Base-by-base conservation (phyloP, 225 moss, liverwort and hornwort genomes). In the Anthoceros angustus region DNA sequence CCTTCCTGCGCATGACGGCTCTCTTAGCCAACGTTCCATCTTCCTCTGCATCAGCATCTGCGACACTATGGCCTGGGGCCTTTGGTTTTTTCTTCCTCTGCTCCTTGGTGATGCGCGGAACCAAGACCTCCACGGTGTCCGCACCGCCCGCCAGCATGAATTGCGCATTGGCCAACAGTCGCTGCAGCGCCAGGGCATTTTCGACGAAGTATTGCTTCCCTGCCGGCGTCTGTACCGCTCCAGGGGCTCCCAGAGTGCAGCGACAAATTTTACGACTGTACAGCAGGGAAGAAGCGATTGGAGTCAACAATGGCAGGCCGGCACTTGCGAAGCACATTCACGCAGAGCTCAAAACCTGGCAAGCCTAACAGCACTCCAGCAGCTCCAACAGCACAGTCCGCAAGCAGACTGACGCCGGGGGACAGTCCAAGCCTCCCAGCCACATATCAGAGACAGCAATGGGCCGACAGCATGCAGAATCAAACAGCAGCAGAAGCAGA, bases 231-330 rank as follows among this genome's bases (percentile, higher is more conserved):
- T 71, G 88, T 24, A 84, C 66, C 24, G 73, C 65, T 63, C 48
- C 71, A 12, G 83, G 90, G 71, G 70, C 82, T 71, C 94, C 94
- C 49, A 91, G 78, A 14, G 77, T 74, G 76, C 95, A 98, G 60
- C 74, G 76, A 71, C 95, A 98, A 74, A 98, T 79, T 74, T 89
- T 98, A 25, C 86, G 91, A 69, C 95, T 88, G 86, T 80, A 48
- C 12, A 39, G 38, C 2, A 8, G 7, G 32, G 32, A 32, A 32
- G 32, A 32, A 32, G 32, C 32, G 16, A 15, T 41, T n/a, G 39
- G 39, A 61, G 62, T 40, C 23, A 39, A 25, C 25, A 32, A 32
- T 32, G 32, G 32, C 32, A 32, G 32, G 32, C 32, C 32, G 32
- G 32, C 32, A 32, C 32, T 32, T 32, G 1, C 32, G 32, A 32